Conservation (phyloP, 2,329 filamentous ascomycete species). For the Onygenales sp. region DNA sequence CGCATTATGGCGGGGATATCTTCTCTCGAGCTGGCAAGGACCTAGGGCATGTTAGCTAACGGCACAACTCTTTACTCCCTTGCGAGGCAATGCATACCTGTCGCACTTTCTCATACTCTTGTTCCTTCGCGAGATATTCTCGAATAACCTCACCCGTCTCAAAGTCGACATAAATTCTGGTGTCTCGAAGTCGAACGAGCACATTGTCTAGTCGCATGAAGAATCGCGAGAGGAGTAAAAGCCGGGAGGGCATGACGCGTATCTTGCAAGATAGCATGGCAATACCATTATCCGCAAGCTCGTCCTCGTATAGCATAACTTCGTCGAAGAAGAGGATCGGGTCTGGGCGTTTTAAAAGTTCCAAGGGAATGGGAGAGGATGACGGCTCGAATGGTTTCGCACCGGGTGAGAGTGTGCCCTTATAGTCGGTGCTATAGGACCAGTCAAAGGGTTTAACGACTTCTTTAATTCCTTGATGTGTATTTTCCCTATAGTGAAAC, state of each 20-base stretch:
- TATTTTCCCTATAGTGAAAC: conserved; percentile 52
- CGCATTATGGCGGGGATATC: conserved; percentile 68
- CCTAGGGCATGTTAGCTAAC: conserved; percentile 22
- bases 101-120: conserved; percentile 65
- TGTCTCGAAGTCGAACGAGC: conserved; percentile 77
- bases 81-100: conserved; percentile 42
- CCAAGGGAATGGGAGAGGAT: conserved; percentile 63
- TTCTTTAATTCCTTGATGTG: conserved; percentile 78
- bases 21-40: conserved; percentile 50
- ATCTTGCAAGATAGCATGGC: conserved; percentile 84
- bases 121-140: conserved; percentile 86
- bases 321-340: conserved; percentile 97
- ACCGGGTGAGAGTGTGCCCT: conserved; percentile 47
- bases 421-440: conserved; percentile 89
- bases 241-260: conserved; percentile 79
- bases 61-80: conserved; percentile 1
- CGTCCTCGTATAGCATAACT: conserved; percentile 91
- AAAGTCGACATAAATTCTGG: conserved; percentile 87
- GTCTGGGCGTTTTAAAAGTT: conserved; percentile 77
- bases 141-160: conserved; percentile 66
- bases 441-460: conserved; percentile 96
- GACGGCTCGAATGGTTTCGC: conserved; percentile 34
- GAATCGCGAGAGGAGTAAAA: conserved; percentile 75
- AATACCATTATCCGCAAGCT: conserved; percentile 95
- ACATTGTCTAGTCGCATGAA: conserved; percentile 94